phyloP scores from a whole-genome alignment of 768 basidiomycete species.

The Trametes punicea region DNA sequence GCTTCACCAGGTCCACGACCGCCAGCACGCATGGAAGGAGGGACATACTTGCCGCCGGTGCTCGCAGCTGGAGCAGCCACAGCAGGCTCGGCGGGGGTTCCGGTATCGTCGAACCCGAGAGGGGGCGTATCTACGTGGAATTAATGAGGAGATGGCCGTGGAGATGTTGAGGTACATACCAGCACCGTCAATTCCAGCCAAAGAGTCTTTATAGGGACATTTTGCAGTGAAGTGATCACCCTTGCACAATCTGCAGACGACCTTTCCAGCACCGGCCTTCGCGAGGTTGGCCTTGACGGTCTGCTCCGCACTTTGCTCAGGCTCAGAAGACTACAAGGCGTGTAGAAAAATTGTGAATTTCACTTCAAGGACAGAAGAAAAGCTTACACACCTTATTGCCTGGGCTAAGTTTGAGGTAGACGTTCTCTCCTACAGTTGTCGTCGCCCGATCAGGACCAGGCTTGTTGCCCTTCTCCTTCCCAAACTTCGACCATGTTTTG shows the following conservation, averaged over 20 bases:
- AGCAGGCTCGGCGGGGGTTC: conserved; percentile 33
- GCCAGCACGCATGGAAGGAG: conserved; percentile 83
- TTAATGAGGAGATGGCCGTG: not conserved
- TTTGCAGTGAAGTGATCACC: conserved; percentile 98
- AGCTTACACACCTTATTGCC: conserved; percentile 54
- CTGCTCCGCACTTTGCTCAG: conserved; percentile 64
- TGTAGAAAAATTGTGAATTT: too few relatives aligned
- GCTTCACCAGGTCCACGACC: conserved; percentile 71
- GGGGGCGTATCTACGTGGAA: conserved; percentile 36
- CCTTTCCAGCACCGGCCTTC: conserved; percentile 80
- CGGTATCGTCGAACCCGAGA: conserved; percentile 34
- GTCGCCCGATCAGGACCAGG: conserved; percentile 91
- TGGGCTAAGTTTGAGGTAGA: conserved; percentile 56
- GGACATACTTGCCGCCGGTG: conserved; percentile 82
- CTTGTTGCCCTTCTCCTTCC: conserved; percentile 81
- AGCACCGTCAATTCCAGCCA: conserved; percentile 66
- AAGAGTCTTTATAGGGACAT: conserved; percentile 96
- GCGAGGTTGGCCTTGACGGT: conserved; percentile 61
- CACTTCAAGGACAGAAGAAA: too few relatives aligned
- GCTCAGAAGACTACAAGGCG: conserved; percentile 55
- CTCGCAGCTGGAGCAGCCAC: conserved; percentile 35
- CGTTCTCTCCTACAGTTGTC: conserved; percentile 82
- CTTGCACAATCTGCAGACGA: conserved; percentile 90
- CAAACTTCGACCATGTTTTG: conserved; percentile 92
- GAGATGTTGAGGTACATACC: conserved; percentile 36